Evolutionary conservation across 768 basidiomycete genomes (phyloP), one percentile per base, ranked within the genome.

Genomic region (Rhizopogon rudus): DNA sequence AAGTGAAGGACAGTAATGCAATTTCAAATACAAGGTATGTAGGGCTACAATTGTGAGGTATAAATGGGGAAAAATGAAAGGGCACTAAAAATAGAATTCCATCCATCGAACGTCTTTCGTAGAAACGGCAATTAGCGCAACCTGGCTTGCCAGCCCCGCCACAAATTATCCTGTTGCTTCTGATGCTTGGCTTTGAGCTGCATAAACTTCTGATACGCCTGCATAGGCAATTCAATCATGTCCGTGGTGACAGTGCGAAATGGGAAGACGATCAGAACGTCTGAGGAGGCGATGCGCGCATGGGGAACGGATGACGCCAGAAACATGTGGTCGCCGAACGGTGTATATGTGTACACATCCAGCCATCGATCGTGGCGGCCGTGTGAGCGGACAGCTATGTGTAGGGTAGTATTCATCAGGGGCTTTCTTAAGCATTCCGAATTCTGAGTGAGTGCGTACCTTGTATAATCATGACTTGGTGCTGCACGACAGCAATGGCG

Each of bases 401-500:
- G 31, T 22, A 44, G 40, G 46, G 31, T 37, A 54, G 25, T 25
- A 20, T 29, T 48, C 57, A 59, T 25, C 25, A 60, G 57, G 41
- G 44, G 46, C 51, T 13, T 40, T 48, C 20, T 44, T 35, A 37
- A 51, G 35, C 28, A 6, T 37, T 37, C 35, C 12, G 54, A 50
- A 48, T 6, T 40, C 40, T 37, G 10, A 53, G 16, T 9, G 22
- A 17, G 31, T 25, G 37, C 68, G 54, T 61, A 85, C 87, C 81
- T 81, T 85, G 82, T 25, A 88, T 82, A 57, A 89, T 66, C 75
- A 80, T 81, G 35, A 89, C 81, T 65, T 83, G 81, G 61, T 79
- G 81, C 60, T 83, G 81, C 44, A 88, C 83, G 55, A 88, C 64
- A 20, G 87, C 87, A 54, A 88, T 79, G 51, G 86, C 87, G 56